phyloP scores from a whole-genome alignment of 306 rosid genomes.

The Betula pendula region DNA sequence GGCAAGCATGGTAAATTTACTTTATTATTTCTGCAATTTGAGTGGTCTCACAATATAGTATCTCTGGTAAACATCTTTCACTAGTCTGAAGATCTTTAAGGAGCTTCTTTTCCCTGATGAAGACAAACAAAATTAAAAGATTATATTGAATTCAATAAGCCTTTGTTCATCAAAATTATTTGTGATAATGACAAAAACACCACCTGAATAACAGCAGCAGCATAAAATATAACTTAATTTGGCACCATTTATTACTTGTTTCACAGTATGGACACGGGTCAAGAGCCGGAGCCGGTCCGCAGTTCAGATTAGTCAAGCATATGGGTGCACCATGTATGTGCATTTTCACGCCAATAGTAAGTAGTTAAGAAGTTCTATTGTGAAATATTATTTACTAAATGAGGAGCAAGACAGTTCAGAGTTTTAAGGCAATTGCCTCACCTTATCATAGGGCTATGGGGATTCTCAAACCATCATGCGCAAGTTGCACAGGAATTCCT shows the following conservation, averaged over 20 bases:
- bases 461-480: constrained; percentile 90
- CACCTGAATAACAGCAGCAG: no score
- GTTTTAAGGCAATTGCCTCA: constrained; percentile 29
- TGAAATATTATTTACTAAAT: constrained; percentile 1
- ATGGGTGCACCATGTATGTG: not conserved
- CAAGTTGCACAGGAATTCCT: constrained; percentile 94
- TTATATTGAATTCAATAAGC: no score
- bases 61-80: not conserved
- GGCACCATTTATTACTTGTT: no score
- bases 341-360: not conserved
- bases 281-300: not conserved
- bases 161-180: no score
- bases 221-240: no score
- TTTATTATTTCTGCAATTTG: not conserved
- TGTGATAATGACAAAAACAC: no score
- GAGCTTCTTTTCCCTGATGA: not conserved
- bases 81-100: no score
- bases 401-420: constrained; percentile 13
- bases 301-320: not conserved
- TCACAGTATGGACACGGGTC: not conserved
- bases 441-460: constrained; percentile 66
- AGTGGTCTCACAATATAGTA: not conserved
- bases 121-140: not conserved
- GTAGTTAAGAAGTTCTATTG: not conserved
- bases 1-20: not conserved